Evolutionary conservation across 495 filamentous ascomycete species (phyloP).

Genomic region (Penicillium turbatum): DNA sequence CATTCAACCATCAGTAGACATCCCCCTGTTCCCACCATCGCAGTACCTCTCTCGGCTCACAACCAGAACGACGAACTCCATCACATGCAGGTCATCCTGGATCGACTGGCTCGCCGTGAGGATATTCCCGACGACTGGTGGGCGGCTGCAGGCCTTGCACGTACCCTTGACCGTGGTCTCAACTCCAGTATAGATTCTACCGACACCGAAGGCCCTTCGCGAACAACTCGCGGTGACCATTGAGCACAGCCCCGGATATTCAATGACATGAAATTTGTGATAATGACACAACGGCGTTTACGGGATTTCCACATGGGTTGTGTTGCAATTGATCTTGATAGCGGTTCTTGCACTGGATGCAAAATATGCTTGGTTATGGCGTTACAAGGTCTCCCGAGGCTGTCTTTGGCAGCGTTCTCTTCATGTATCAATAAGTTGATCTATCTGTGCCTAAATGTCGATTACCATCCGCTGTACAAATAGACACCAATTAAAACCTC

Average conservation of each 20-base stretch:
- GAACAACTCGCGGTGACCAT: background rate
- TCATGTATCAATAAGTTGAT: constrained; percentile 11
- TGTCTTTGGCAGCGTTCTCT: background rate
- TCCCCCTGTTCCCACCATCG: constrained; percentile 38
- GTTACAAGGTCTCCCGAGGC: background rate
- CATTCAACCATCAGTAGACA: constrained; percentile 38
- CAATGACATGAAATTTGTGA: background rate
- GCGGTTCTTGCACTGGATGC: background rate
- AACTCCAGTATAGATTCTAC: constrained; percentile 23
- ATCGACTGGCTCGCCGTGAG: constrained; percentile 58
- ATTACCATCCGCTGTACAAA: background rate
- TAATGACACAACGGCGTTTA: background rate
- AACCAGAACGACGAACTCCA: constrained; percentile 44
- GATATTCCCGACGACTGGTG: constrained; percentile 78
- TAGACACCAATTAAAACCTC: background rate
- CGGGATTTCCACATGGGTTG: background rate
- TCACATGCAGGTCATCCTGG: constrained; percentile 64
- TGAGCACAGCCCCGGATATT: constrained; percentile 3
- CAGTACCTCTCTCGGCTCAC: constrained; percentile 28
- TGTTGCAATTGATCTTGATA: background rate
- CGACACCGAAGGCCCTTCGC: constrained; percentile 18
- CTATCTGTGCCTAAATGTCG: background rate
- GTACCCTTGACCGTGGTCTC: constrained; percentile 41
- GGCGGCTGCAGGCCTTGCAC: constrained; percentile 64
- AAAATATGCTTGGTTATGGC: background rate